Conservation (phyloP, 164 flowering plant genomes). For the Taxillus chinensis region DNA sequence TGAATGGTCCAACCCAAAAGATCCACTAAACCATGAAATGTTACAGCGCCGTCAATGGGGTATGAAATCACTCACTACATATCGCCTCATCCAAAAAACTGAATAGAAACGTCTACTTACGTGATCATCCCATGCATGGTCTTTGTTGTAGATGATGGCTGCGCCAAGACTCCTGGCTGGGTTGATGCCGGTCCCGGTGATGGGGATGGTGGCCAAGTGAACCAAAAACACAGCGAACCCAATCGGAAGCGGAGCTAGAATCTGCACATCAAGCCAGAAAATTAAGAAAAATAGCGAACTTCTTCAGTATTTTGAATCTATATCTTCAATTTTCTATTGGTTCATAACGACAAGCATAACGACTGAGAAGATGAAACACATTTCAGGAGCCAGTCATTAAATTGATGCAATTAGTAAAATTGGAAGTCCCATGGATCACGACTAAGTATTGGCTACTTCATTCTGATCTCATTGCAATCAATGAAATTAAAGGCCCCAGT, state of each 20-base stretch:
- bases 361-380: no score
- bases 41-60: neutral
- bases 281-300: no score
- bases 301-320: no score
- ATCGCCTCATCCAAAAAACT: neutral
- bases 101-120: conserved; percentile 19
- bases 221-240: conserved; percentile 70
- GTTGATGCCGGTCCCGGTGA: conserved; percentile 67
- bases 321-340: no score
- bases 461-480: no score
- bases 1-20: conserved; percentile 66
- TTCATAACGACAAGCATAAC: no score
- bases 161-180: conserved; percentile 71
- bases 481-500: no score
- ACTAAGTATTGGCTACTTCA: no score
- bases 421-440: no score
- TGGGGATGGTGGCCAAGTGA: conserved; percentile 69
- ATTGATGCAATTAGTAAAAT: no score
- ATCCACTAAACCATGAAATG: conserved; percentile 28
- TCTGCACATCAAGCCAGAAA: conserved; percentile 15
- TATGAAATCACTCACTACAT: neutral
- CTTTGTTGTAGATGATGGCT: conserved; percentile 51
- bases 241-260: conserved; percentile 58
- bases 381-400: no score
- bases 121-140: conserved; percentile 54